These are phyloP conservation scores for Auriscalpium microsporum DNA, from an alignment of 768 basidiomycete genomes.

Conservation along the genomic window DNA sequence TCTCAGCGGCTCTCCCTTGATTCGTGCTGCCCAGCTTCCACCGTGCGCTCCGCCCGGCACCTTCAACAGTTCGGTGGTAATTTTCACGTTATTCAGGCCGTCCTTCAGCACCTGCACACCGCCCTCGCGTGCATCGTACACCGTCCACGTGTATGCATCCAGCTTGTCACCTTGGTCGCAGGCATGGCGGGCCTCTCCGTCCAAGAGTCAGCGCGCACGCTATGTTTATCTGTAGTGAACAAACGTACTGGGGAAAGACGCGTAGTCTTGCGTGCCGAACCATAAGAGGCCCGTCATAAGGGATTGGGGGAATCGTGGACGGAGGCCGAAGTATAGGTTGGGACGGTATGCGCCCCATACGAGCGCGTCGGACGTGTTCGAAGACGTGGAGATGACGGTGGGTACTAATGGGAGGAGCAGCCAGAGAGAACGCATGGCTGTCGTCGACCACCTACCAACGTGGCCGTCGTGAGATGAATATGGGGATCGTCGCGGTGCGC, in stretches of 20 bases:
- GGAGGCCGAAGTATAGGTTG: constrained; percentile 90
- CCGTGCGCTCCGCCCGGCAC: constrained; percentile 74
- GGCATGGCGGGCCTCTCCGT: constrained; percentile 67
- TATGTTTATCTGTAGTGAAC: not conserved
- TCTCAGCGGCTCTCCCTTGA: constrained; percentile 74
- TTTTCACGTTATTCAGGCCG: constrained; percentile 70
- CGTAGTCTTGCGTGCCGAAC: constrained; percentile 85
- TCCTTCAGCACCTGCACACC: constrained; percentile 83
- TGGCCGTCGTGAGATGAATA: not conserved
- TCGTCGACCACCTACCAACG: not conserved
- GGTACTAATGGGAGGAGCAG: constrained; percentile 37
- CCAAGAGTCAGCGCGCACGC: not conserved
- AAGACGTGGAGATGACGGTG: constrained; percentile 27
- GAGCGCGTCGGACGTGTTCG: constrained; percentile 44
- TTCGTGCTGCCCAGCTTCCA: constrained; percentile 82
- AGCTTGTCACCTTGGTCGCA: constrained; percentile 85
- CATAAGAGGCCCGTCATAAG: constrained; percentile 90
- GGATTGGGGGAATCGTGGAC: constrained; percentile 80
- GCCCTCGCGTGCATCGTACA: constrained; percentile 79
- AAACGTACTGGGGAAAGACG: constrained; percentile 56
- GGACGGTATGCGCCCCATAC: constrained; percentile 87
- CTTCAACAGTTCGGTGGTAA: constrained; percentile 83
- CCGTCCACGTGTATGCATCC: constrained; percentile 77
- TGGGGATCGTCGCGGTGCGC: too few species aligned
- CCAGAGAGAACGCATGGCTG: constrained; percentile 36